These are phyloP conservation scores for Penicillium nordicum DNA, from an alignment of 2,329 filamentous ascomycete species.

Conservation along the genomic window DNA sequence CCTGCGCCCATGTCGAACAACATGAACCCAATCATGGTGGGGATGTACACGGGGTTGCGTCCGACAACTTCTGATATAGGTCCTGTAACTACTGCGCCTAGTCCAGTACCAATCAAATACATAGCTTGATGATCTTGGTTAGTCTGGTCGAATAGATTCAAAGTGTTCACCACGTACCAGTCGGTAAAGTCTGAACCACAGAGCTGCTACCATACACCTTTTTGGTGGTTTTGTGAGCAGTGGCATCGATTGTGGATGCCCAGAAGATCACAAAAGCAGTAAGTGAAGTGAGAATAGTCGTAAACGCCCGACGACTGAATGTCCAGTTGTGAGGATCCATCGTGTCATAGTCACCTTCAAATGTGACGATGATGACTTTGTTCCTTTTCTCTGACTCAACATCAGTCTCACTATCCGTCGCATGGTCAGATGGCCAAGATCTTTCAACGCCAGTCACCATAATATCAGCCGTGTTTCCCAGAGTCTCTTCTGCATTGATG, in stretches of 20 bases:
- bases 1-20: slow-evolving; percentile 50
- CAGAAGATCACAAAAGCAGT: slow-evolving; percentile 47
- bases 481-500: slow-evolving; percentile 17
- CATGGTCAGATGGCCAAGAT: slow-evolving; percentile 10
- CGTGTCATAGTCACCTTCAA: slow-evolving; percentile 40
- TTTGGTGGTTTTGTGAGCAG: slow-evolving; percentile 42
- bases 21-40: slow-evolving; percentile 42
- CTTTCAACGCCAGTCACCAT: slow-evolving; percentile 27
- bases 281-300: slow-evolving; percentile 33
- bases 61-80: slow-evolving; percentile 49
- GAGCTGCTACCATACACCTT: slow-evolving; percentile 12
- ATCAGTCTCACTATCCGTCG: not conserved
- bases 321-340: slow-evolving; percentile 49
- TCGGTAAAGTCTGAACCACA: slow-evolving; percentile 41
- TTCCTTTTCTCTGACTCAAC: slow-evolving; percentile 26
- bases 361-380: slow-evolving; percentile 42
- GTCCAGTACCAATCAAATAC: slow-evolving; percentile 48
- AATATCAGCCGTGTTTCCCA: slow-evolving; percentile 20
- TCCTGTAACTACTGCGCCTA: slow-evolving; percentile 46
- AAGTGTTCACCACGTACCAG: slow-evolving; percentile 43
- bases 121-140: slow-evolving; percentile 20
- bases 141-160: not conserved
- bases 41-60: slow-evolving; percentile 51
- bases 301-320: slow-evolving; percentile 26
- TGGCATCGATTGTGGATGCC: slow-evolving; percentile 50